These are phyloP conservation scores for Corinectria fuckeliana DNA, from an alignment of 2,329 filamentous ascomycete species.

Conservation along the genomic window DNA sequence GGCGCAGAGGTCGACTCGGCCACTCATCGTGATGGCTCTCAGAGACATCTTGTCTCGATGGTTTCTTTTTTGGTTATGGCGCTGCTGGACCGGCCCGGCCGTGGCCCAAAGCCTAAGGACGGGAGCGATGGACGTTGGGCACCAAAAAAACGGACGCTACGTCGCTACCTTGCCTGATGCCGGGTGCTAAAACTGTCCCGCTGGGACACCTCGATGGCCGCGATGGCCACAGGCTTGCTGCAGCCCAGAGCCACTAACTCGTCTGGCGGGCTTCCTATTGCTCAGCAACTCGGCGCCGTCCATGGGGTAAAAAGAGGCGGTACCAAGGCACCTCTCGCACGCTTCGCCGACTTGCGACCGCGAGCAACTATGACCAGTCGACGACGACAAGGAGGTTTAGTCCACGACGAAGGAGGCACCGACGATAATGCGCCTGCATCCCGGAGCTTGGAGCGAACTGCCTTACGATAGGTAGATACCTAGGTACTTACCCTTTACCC, in stretches of 20 bases:
- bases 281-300: conserved; percentile 26
- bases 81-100: conserved; percentile 37
- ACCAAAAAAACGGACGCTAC: conserved; percentile 39
- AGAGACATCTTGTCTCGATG: conserved; percentile 22
- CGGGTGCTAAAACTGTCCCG: conserved; percentile 23
- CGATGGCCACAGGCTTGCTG: conserved; percentile 32
- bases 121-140: conserved; percentile 35
- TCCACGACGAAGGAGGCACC: conserved; percentile 8
- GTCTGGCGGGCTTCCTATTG: conserved; percentile 38
- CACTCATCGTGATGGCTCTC: conserved; percentile 22
- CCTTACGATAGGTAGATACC: no score
- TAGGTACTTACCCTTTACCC: not conserved
- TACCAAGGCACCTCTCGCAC: conserved; percentile 18
- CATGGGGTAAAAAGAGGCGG: conserved; percentile 31
- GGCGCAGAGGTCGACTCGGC: conserved; percentile 3
- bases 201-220: conserved; percentile 23
- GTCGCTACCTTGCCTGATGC: conserved; percentile 32
- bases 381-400: not conserved
- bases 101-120: conserved; percentile 28
- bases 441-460: no score
- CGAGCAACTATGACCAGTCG: conserved; percentile 15
- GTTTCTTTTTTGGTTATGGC: conserved; percentile 34
- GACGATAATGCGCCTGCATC: conserved; percentile 13
- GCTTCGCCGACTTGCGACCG: conserved; percentile 18
- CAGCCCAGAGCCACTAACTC: conserved; percentile 33